Evolutionary conservation across 2,329 filamentous ascomycete genomes (phyloP).

Genomic region (Fusarium marasasianum): DNA sequence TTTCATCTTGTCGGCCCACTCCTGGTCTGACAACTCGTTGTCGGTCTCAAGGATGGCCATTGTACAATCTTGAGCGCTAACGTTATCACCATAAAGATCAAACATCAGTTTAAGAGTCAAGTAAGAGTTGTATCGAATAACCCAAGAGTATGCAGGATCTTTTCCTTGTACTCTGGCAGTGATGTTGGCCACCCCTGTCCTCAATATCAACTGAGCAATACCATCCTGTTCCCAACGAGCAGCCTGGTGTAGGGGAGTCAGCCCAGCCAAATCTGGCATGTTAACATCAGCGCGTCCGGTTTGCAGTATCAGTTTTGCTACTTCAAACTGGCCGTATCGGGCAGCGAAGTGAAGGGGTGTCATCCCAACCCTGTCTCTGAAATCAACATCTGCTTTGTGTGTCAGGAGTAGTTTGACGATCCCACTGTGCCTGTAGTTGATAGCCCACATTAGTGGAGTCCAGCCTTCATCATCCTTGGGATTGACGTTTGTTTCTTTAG

Average conservation of each 20-base stretch:
- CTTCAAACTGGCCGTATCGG: neutral
- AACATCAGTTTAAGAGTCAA: neutral
- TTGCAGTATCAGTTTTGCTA: neutral
- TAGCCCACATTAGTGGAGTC: neutral
- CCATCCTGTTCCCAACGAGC: neutral
- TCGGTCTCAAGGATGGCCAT: neutral
- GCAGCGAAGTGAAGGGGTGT: neutral
- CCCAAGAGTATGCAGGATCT: neutral
- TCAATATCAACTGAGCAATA: neutral
- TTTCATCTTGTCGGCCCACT: neutral
- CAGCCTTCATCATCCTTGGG: neutral
- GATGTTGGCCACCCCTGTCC: neutral
- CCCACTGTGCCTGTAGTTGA: accelerated
- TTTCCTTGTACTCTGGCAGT: neutral
- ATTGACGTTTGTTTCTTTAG: neutral
- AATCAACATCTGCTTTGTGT: neutral
- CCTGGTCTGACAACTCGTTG: neutral
- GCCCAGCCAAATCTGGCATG: neutral
- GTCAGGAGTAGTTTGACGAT: neutral
- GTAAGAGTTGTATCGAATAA: neutral
- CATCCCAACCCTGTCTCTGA: neutral
- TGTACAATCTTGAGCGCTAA: neutral
- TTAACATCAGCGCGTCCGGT: neutral
- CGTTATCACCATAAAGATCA: neutral
- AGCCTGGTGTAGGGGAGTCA: neutral